Evolutionary conservation across 2,329 filamentous ascomycete species (phyloP), one percentile per base, ranked within the genome.

Genomic region (Exophiala sideris): DNA sequence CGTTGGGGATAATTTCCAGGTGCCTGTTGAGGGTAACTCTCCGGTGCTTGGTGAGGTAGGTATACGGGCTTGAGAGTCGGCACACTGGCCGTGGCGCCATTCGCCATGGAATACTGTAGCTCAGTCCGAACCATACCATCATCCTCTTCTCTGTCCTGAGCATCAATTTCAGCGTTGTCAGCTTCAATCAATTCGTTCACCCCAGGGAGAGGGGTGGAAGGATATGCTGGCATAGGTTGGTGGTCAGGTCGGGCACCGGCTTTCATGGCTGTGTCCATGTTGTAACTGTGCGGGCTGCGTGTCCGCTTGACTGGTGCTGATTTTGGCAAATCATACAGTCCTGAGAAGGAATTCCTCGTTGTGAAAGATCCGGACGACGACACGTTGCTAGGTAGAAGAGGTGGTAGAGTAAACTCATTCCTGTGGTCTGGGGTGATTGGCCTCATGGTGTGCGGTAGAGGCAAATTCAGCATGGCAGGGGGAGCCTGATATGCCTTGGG

Each of bases 241-340:
- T 9, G 33, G 20, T 54, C 51, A 34, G 57, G 58, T 41, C 58
- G 56, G 7, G 54, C 48, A 42, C 58, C 58, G n/a, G 35, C 44
- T 33, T 61, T 61, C 40, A 61, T 21, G 9, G 58, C n/a, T 3
- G 34, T 10, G 20, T 48, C 39, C 11, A 45, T 20, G 9, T 20
- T 38, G 24, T 48, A 54, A n/a, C 20, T 21, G 11, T 24, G 41
- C 5, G 52, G 42, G 33, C 58, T 59, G 38, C 47, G 54, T 3
- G 50, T 35, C 35, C 58, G 51, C 46, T 61, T 61, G 6, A 35
- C 46, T 2, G 58, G 39, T 9, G 44, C 14, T n/a, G 53, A 20
- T 14, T 41, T n/a, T 12, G 54, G 54, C 11, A 56, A 12, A 18
- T 53, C 50, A 10, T 50, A 57, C 49, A 46, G 41, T n/a, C 38